Base-by-base conservation (phyloP, 2,329 filamentous ascomycete species). In the Colletotrichum chlorophyti region DNA sequence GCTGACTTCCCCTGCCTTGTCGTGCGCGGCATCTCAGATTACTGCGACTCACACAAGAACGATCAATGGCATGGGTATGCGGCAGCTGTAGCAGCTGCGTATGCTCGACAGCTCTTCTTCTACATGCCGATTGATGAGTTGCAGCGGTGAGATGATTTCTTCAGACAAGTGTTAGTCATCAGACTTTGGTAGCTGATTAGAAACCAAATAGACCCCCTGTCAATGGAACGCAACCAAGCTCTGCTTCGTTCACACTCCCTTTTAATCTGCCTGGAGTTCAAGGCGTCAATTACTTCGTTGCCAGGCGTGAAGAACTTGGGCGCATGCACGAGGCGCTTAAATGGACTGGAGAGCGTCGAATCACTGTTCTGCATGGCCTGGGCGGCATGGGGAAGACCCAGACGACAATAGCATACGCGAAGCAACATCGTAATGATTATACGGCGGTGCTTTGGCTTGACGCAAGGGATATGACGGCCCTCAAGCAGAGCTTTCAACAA, bases 361-460 rank as follows among this genome's bases (percentile, higher is more conserved):
- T 41, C 31, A 65, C 70, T 29, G 65, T 75, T 26, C 61, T 79
- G 8, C 67, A 77, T 41, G 76, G 76, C 14, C 65, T 78, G 4
- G 75, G 76, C 14, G 76, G 76, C 4, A 78, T 79, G 27, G 76
- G 74, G 24, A 80, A 80, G 67, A 79, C 76, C n/a, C 72, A 79
- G 61, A 66, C 78, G 17, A 67, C 70, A 6, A 63, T 76, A 7
- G 66, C 69, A 40, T 80, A 74, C 64, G 63, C 69, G 2, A 71
- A 69, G 62, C 59, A 57, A 26, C 61, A 79, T 53, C 65, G 66
- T 23, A 48, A 66, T 12, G 64, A 70, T 8, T 78, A 78, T 62
- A 69, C 71, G 0, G 72, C 75, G 0, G 63, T 75, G 4, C 72
- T 81, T 58, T 81, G 76, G 78, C 45, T 81, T 6, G 74, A 80